A percentile compares a stretch with the other conserved stretches of the same genome.
These are phyloP conservation scores for Saturnispora besseyi DNA, from an alignment of 805 yeast species.

Conservation along the genomic window DNA sequence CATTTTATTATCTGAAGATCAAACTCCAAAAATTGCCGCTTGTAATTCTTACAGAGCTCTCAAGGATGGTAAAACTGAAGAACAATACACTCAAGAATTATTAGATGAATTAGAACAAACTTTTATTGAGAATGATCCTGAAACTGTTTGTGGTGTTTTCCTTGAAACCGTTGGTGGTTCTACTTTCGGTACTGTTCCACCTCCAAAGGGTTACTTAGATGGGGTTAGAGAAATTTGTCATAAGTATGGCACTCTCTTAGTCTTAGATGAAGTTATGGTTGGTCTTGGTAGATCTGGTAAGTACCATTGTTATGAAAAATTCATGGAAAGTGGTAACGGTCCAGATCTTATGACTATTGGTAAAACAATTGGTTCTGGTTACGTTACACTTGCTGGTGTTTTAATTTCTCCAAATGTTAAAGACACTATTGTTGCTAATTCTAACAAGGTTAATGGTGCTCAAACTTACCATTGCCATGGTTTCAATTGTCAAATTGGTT, in stretches of 20 bases:
- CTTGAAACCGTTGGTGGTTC: conserved; percentile 41
- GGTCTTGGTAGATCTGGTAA: conserved; percentile 47
- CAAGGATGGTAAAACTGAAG: conserved; percentile 22
- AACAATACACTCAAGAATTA: conserved; percentile 29
- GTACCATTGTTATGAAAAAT: conserved; percentile 38
- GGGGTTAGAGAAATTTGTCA: conserved; percentile 57
- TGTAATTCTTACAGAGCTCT: conserved; percentile 18
- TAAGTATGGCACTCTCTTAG: conserved; percentile 89
- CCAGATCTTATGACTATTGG: conserved; percentile 46
- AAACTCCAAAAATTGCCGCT: conserved; percentile 25
- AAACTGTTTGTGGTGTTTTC: conserved; percentile 33
- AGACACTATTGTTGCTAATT: conserved; percentile 31
- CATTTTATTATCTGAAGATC: conserved; percentile 17
- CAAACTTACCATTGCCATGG: conserved; percentile 46
- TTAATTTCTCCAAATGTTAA: conserved; percentile 34
- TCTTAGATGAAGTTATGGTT: conserved; percentile 82
- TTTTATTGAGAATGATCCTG: conserved; percentile 33
- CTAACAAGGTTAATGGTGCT: conserved; percentile 36
- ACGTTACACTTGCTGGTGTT: conserved; percentile 42
- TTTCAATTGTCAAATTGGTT: conserved; percentile 37
- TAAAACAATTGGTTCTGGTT: conserved; percentile 44
- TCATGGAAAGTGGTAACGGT: conserved; percentile 29
- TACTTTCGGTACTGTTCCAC: conserved; percentile 35
- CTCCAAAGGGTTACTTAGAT: conserved; percentile 37
- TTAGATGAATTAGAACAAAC: conserved; percentile 32